Percentiles rank a stretch among this genome's conserved stretches.
These are phyloP conservation scores for Diaporthe humulicola DNA, from an alignment of 2,329 filamentous ascomycete genomes.

Conservation along the genomic window DNA sequence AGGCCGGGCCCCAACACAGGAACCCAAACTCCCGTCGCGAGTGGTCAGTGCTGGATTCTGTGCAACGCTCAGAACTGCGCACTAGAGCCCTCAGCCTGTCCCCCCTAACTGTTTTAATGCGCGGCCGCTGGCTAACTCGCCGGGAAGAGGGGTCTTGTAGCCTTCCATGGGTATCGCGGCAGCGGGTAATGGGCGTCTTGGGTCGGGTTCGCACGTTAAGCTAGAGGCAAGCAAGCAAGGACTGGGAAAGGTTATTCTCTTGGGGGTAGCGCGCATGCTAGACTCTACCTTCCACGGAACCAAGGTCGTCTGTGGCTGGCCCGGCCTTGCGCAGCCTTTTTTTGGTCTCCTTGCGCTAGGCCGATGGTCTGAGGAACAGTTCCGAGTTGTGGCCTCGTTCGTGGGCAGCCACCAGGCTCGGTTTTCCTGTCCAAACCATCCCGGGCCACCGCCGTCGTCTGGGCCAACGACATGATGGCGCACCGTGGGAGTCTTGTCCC, in stretches of 20 bases:
- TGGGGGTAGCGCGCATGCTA: neutral
- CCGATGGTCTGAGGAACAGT: neutral
- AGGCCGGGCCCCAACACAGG: neutral
- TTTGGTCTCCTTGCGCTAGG: constrained; percentile 7
- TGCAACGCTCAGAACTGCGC: neutral
- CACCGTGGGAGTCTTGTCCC: neutral
- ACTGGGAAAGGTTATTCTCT: neutral
- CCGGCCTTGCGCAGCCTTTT: constrained; percentile 5
- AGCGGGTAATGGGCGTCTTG: neutral
- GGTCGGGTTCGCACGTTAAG: constrained; percentile 20
- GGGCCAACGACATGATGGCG: neutral
- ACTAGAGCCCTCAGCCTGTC: neutral
- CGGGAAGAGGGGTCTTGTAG: constrained; percentile 11
- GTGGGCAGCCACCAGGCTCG: neutral
- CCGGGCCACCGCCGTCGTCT: neutral
- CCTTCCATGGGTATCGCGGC: constrained; percentile 30
- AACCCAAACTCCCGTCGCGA: neutral
- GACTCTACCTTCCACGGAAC: neutral
- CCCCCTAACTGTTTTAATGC: neutral
- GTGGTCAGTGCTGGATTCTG: constrained; percentile 21
- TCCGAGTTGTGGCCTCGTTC: neutral
- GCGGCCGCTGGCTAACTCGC: neutral
- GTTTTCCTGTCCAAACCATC: neutral
- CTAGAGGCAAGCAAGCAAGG: neutral
- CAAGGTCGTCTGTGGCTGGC: neutral